A percentile compares a stretch with the other conserved stretches of the same genome.
phyloP scores from a whole-genome alignment of 192 early-diverging fungal species.

The Podila horticola region DNA sequence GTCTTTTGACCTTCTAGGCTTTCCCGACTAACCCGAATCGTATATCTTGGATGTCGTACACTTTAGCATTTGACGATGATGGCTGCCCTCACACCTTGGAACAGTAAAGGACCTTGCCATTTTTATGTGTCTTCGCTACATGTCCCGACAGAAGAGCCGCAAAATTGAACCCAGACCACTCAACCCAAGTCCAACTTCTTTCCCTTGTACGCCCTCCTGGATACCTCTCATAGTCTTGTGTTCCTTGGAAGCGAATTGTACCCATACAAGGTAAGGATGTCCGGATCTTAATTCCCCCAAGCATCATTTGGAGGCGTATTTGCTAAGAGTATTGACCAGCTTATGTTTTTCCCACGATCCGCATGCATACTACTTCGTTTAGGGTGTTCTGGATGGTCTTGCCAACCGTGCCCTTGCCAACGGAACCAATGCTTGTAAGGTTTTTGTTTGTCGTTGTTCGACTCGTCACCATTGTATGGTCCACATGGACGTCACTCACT shows the following conservation, averaged over 20 bases:
- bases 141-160: not conserved
- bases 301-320: not conserved
- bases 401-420: constrained; percentile 69
- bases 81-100: constrained; percentile 70
- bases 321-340: not conserved
- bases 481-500: not conserved
- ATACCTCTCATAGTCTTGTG: constrained; percentile 53
- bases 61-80: constrained; percentile 64
- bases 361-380: not conserved
- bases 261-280: constrained; percentile 60
- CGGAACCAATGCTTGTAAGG: constrained; percentile 70
- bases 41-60: not conserved
- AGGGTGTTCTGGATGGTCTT: constrained; percentile 72
- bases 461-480: not conserved
- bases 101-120: constrained; percentile 54
- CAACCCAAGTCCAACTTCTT: not conserved
- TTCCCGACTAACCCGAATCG: too few relatives aligned
- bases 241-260: constrained; percentile 71
- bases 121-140: not conserved
- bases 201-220: constrained; percentile 4
- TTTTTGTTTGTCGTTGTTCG: not conserved
- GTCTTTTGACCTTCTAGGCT: too few relatives aligned
- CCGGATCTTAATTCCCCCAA: not conserved
- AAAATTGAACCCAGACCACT: not conserved
- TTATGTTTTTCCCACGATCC: not conserved